These are phyloP conservation scores for Aspergillus amoenus DNA, from an alignment of 2,329 filamentous ascomycete genomes.

Conservation along the genomic window DNA sequence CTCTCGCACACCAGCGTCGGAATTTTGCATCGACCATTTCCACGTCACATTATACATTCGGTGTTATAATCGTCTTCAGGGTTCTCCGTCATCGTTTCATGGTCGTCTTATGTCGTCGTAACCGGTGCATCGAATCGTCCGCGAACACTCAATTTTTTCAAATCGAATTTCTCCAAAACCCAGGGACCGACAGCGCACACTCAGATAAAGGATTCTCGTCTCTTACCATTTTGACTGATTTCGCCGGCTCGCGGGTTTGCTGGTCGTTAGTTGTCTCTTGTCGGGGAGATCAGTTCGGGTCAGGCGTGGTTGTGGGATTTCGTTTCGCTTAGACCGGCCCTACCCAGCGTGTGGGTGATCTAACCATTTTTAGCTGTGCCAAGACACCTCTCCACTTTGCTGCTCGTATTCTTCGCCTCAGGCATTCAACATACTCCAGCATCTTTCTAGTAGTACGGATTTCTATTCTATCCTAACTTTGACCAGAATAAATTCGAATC, in stretches of 20 bases:
- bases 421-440: not conserved
- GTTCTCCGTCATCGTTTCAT: not conserved
- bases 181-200: slow-evolving; percentile 24
- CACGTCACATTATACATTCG: not conserved
- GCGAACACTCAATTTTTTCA: slow-evolving; percentile 7
- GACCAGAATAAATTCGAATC: not conserved
- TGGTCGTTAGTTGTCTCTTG: slow-evolving; percentile 44
- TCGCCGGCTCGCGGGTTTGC: slow-evolving; percentile 44
- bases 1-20: not conserved
- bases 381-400: slow-evolving; percentile 8
- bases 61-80: not conserved
- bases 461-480: not conserved
- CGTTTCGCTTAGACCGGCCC: slow-evolving; percentile 44
- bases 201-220: slow-evolving; percentile 17
- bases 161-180: slow-evolving; percentile 22
- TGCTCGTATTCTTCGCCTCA: slow-evolving; percentile 2
- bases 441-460: not conserved
- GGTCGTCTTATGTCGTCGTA: not conserved
- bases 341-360: slow-evolving; percentile 27
- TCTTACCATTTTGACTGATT: slow-evolving; percentile 51
- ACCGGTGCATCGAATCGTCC: not conserved
- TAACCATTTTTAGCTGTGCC: slow-evolving; percentile 31
- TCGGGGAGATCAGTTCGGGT: slow-evolving; percentile 36
- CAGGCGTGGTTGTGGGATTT: slow-evolving; percentile 44
- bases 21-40: not conserved